Evolutionary conservation across 225 moss, liverwort and hornwort species (phyloP).

Genomic region (Antitrichia curtipendula): DNA sequence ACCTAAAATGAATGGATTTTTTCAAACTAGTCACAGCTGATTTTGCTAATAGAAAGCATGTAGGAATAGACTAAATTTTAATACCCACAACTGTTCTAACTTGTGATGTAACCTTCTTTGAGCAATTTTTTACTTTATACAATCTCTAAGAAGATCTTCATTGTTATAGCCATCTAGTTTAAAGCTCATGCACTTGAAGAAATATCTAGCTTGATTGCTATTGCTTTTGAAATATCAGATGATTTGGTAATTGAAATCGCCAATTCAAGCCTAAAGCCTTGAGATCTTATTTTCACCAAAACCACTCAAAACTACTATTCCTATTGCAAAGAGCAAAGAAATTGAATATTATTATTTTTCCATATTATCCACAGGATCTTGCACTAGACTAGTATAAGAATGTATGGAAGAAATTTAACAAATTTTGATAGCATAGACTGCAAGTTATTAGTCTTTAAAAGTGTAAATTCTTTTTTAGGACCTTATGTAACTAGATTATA

Average conservation of each 20-base stretch:
- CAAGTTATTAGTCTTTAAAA: neutral
- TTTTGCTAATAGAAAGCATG: neutral
- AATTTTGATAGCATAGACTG: neutral
- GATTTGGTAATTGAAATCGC: neutral
- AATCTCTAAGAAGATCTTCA: neutral
- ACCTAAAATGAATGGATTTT: too few relatives aligned
- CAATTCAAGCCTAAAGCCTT: neutral
- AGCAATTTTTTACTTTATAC: neutral
- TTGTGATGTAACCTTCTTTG: neutral
- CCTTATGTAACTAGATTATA: too few relatives aligned
- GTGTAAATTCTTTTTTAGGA: too few relatives aligned
- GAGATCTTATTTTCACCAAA: neutral
- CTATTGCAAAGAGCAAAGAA: neutral
- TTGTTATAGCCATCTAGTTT: neutral
- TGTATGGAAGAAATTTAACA: neutral
- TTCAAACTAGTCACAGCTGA: accelerated
- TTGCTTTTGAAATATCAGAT: neutral
- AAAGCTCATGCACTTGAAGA: neutral
- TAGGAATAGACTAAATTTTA: neutral
- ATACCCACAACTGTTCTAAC: neutral
- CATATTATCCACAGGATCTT: neutral
- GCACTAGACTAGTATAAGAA: neutral
- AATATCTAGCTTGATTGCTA: neutral
- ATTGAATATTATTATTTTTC: too few relatives aligned
- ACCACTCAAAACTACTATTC: neutral